Evolutionary conservation across 768 basidiomycete genomes (phyloP).

Genomic region (Tricholomella constricta): DNA sequence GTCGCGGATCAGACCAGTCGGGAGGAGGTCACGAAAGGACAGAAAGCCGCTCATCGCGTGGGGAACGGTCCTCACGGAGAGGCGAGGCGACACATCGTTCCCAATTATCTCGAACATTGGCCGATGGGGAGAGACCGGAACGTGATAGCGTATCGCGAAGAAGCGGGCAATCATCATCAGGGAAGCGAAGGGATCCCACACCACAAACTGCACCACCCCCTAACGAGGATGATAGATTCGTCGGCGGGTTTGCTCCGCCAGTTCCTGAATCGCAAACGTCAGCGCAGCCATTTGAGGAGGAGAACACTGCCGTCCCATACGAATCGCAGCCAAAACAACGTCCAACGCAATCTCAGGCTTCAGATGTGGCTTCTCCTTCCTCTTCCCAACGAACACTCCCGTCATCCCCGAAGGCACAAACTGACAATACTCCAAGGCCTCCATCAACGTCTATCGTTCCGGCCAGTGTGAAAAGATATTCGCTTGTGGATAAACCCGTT

Average conservation of each 20-base stretch:
- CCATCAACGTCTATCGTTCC: conserved; percentile 50
- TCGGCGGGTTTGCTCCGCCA: conserved; percentile 51
- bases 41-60: conserved; percentile 60
- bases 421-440: conserved; percentile 19
- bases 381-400: conserved; percentile 9
- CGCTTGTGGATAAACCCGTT: conserved; percentile 72
- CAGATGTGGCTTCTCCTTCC: conserved; percentile 2
- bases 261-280: conserved; percentile 14
- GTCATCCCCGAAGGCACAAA: conserved; percentile 1
- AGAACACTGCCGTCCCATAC: conserved; percentile 10
- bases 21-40: conserved; percentile 47
- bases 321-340: conserved; percentile 12
- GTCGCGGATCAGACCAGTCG: conserved; percentile 49
- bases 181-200: conserved; percentile 35
- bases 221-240: conserved; percentile 43
- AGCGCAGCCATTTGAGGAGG: conserved; percentile 17
- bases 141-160: conserved; percentile 39
- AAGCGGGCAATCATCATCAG: conserved; percentile 43
- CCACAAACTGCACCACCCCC: conserved; percentile 23
- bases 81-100: conserved; percentile 47
- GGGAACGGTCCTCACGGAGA: conserved; percentile 44
- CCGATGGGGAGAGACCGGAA: conserved; percentile 42
- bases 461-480: conserved; percentile 74
- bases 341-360: conserved; percentile 2
- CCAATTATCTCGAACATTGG: conserved; percentile 44